phyloP scores from a whole-genome alignment of 352 stramenopile species.

The Phytopythium ostracodes region DNA sequence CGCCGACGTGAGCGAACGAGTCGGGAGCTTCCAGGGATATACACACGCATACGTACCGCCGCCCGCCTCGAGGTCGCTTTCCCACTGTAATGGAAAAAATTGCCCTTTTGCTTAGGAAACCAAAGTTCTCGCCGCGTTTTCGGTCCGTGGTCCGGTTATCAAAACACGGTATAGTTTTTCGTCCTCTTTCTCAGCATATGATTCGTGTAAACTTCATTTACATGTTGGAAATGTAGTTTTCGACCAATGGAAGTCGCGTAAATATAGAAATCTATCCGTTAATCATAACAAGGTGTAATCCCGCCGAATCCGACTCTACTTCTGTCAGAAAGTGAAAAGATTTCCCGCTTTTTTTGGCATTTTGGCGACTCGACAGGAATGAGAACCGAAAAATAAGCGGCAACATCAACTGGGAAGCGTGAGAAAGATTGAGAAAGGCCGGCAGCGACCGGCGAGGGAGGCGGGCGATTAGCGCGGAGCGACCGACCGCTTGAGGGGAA shows the following conservation, averaged over 20 bases:
- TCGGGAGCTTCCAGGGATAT: background rate
- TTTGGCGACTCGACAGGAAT: background rate
- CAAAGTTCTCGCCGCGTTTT: background rate
- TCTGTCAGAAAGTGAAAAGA: background rate
- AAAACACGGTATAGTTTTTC: background rate
- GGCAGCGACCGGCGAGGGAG: background rate
- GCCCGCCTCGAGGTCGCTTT: background rate
- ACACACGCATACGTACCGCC: background rate
- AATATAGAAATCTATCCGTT: background rate
- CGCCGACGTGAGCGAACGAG: background rate
- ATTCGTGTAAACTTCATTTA: background rate
- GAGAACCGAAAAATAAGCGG: background rate
- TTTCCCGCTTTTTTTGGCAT: background rate
- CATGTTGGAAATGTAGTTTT: background rate
- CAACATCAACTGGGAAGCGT: slow-evolving; percentile 5
- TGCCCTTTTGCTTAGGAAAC: background rate
- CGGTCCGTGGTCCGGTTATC: background rate
- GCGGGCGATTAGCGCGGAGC: background rate
- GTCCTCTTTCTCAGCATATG: background rate
- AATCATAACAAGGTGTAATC: background rate
- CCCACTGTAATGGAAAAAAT: background rate
- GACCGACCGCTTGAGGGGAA: background rate
- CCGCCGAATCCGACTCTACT: background rate
- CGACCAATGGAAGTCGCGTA: background rate
- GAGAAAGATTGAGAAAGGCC: slow-evolving; percentile 8